These are phyloP conservation scores for Candolleomyces aberdarensis DNA, from an alignment of 768 basidiomycete genomes.

Conservation along the genomic window DNA sequence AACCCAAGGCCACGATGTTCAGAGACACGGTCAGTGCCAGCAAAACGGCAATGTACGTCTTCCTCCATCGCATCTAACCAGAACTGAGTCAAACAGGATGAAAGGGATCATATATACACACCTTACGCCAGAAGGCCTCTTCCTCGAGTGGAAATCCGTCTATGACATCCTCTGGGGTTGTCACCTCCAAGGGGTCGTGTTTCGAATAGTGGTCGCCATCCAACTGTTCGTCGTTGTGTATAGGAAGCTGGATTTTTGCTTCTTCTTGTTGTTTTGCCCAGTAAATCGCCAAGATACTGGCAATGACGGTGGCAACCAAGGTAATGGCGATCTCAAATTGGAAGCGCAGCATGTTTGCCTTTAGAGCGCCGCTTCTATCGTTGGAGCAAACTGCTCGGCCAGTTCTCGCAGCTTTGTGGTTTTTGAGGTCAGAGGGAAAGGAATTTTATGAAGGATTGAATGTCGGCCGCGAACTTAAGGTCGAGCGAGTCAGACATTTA, in stretches of 20 bases:
- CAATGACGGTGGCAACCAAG: constrained; percentile 40
- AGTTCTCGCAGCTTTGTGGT: no score
- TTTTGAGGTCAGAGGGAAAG: no score
- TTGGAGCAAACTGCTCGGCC: neutral
- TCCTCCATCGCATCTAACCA: constrained; percentile 55
- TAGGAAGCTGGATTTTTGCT: constrained; percentile 40
- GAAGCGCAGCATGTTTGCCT: constrained; percentile 49
- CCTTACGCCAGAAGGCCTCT: constrained; percentile 27
- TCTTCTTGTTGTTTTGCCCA: constrained; percentile 34
- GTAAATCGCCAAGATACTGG: constrained; percentile 43
- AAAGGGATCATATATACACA: constrained; percentile 22
- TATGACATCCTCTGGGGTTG: constrained; percentile 59
- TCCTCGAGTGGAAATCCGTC: constrained; percentile 31
- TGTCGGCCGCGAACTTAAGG: no score
- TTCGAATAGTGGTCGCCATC: constrained; percentile 5
- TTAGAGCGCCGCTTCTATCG: no score
- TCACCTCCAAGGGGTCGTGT: constrained; percentile 47
- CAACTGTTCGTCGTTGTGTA: constrained; percentile 14
- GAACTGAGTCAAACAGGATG: neutral
- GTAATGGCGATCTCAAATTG: constrained; percentile 52
- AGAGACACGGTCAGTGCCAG: constrained; percentile 46
- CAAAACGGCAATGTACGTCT: constrained; percentile 46
- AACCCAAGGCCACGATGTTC: constrained; percentile 55
- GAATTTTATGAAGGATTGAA: no score
- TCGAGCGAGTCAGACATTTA: no score